Evolutionary conservation across 371 early-diverging fungal species (phyloP), one percentile per base, ranked within the genome.

Genomic region (Dichotomocladium elegans): DNA sequence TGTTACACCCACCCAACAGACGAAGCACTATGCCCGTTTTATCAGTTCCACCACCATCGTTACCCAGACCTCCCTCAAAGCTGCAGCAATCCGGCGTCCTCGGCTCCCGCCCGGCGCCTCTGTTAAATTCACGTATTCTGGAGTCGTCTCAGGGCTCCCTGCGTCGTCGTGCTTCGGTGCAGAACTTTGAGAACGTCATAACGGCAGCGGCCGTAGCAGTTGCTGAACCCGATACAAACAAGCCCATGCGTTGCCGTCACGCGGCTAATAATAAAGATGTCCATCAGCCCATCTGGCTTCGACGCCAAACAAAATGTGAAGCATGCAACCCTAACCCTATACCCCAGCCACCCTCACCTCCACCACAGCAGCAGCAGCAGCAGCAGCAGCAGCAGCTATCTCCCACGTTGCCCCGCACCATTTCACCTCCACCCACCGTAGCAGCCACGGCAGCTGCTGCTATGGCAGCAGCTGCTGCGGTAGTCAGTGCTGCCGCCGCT

Each of bases 251-350:
- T n/a, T 47, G 51, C 27, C 42, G 24, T 14, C 51, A 40, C 21
- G 27, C 14, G 22, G 45, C 43, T 35, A 43, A 41, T 15, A 31
- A 42, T 19, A 41, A 56, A 14, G 24, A 12, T 19, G 55, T 53
- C 15, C 51, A 55, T 17, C 62, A 61, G 15, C 53, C 62, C 14
- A 44, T 46, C 6, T 57, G 53, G 62, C 31, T 60, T 28, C 53
- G 53, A 51, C 55, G 61, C 11, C 55, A 50, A 34, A 54, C 56
- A 10, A 55, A 60, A 47, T 60, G 61, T 40, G 35, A 50, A 25
- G 61, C 61, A n/a, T 60, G 61, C 47, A 54, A 60, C 42, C 61
- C 61, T 8, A 41, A 33, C 19, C 22, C n/a, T 35, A 33, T 24
- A 26, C 53, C 49, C 4, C 47, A 47, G 14, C 37, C 60, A 12